phyloP scores from a whole-genome alignment of 2,329 filamentous ascomycete genomes.

The Chrysoporthe puriensis region DNA sequence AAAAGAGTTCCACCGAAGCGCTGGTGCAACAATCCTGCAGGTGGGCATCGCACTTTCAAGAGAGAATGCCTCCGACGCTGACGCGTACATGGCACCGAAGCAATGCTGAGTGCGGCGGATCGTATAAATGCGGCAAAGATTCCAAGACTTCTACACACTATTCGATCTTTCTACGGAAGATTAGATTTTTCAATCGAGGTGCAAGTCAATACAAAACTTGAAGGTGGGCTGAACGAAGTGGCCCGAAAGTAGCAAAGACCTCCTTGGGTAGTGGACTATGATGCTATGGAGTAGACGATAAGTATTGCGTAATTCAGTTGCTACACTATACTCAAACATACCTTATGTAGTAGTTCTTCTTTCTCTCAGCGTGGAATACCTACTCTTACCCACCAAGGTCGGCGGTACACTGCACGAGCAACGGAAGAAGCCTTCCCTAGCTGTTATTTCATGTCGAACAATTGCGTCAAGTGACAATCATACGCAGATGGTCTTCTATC shows the following conservation, averaged over 20 bases:
- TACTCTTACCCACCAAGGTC: too few relatives aligned
- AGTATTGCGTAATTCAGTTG: too few relatives aligned
- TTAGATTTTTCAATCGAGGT: neutral
- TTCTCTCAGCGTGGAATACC: too few relatives aligned
- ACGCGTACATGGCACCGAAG: slow-evolving; percentile 5
- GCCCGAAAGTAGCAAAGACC: neutral
- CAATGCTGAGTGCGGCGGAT: neutral
- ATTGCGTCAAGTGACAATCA: too few relatives aligned
- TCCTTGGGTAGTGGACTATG: too few relatives aligned
- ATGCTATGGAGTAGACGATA: neutral
- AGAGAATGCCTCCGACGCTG: slow-evolving; percentile 6
- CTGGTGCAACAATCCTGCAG: neutral
- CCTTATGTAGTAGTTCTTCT: too few relatives aligned
- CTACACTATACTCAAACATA: too few relatives aligned
- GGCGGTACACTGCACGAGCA: too few relatives aligned
- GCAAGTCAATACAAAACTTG: neutral
- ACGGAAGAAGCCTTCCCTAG: too few relatives aligned
- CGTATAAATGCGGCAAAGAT: neutral
- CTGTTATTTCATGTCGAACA: too few relatives aligned
- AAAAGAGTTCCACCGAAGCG: slow-evolving; percentile 1
- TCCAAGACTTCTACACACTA: neutral
- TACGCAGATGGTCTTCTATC: too few relatives aligned
- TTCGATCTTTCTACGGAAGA: neutral
- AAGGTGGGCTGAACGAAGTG: neutral
- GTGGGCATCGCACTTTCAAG: neutral